Percentiles rank a stretch among this genome's conserved stretches.
Conservation (phyloP, 768 basidiomycete genomes). For the Symmetrospora coprosmae region DNA sequence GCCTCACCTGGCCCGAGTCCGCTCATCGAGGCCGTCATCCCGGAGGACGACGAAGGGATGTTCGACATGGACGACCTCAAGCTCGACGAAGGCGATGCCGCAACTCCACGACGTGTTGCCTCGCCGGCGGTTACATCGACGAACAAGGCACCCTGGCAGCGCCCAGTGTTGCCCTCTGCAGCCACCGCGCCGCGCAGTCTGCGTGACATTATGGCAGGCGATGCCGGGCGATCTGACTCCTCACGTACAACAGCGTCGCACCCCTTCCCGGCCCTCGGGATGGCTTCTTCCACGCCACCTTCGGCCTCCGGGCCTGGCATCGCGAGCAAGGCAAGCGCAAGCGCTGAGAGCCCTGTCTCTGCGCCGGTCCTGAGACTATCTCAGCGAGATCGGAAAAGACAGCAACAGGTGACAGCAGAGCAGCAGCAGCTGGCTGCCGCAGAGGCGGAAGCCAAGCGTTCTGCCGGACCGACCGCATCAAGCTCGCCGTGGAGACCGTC, state of each 20-base stretch:
- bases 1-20: not conserved
- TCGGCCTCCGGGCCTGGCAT: too few relatives aligned
- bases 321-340: too few relatives aligned
- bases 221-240: not conserved
- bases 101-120: not conserved
- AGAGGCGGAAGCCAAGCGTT: not conserved
- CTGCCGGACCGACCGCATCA: not conserved
- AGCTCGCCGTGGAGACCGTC: not conserved
- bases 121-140: not conserved
- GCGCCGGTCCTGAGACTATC: not conserved
- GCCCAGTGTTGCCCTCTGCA: not conserved
- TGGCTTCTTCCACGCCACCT: too few relatives aligned
- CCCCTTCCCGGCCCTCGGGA: too few relatives aligned
- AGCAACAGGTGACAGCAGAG: not conserved
- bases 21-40: not conserved
- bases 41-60: conserved; percentile 2
- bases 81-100: not conserved
- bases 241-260: too few relatives aligned
- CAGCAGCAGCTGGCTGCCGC: not conserved
- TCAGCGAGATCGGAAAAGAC: conserved; percentile 18
- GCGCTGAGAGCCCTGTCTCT: not conserved
- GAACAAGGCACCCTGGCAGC: conserved; percentile 1
- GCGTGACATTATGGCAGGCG: conserved; percentile 12
- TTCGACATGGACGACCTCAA: conserved; percentile 23
- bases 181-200: not conserved